Conservation (phyloP, 768 basidiomycete genomes). For the Phanerochaete carnosa region DNA sequence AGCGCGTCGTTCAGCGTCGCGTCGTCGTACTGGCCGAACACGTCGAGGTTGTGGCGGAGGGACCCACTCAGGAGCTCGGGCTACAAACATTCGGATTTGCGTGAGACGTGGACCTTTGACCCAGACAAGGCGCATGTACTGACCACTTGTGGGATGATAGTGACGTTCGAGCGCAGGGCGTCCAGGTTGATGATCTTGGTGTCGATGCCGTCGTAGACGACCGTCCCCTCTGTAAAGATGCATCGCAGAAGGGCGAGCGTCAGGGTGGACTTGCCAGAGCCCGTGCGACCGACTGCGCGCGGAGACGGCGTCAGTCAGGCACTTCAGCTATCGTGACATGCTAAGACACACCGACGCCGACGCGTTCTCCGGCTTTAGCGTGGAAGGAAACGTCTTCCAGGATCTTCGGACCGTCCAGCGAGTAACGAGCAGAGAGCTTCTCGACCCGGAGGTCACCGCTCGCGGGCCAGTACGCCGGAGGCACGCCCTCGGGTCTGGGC, state of each 20-base stretch:
- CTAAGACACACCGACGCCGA: conserved; percentile 37
- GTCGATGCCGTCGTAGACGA: conserved; percentile 48
- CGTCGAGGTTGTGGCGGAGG: conserved; percentile 47
- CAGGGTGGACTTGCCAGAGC: conserved; percentile 35
- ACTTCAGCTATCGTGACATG: not conserved
- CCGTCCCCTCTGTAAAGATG: conserved; percentile 49
- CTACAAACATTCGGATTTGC: conserved; percentile 9
- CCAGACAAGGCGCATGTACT: conserved; percentile 17
- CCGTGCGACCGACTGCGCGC: conserved; percentile 40
- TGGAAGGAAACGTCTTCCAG: conserved; percentile 52
- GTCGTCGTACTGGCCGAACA: conserved; percentile 47
- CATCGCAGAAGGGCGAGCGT: conserved; percentile 52
- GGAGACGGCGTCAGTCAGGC: not conserved
- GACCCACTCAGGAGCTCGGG: conserved; percentile 41
- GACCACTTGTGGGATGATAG: conserved; percentile 58
- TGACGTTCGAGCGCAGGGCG: conserved; percentile 48
- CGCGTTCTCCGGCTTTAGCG: conserved; percentile 51
- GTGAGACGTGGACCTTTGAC: too few species aligned
- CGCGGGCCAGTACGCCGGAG: conserved; percentile 53
- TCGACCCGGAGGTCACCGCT: conserved; percentile 42
- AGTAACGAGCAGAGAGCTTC: conserved; percentile 40
- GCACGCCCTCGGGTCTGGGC: conserved; percentile 30
- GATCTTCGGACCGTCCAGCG: conserved; percentile 50
- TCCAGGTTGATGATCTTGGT: conserved; percentile 49
- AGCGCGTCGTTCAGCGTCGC: conserved; percentile 36